Conservation (phyloP, 2,329 filamentous ascomycete genomes). For the Phoma sp. region DNA sequence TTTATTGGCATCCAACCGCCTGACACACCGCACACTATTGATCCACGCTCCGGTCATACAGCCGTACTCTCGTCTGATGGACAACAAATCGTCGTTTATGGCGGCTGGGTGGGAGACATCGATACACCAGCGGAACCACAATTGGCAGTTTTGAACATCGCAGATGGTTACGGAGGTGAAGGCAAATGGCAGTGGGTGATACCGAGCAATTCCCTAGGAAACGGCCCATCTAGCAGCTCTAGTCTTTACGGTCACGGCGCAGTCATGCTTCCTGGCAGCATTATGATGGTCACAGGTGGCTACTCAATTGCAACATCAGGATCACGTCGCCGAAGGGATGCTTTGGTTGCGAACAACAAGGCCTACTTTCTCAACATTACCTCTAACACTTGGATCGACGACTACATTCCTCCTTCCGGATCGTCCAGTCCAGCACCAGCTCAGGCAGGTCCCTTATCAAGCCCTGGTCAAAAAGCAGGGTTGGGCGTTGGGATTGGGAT, state of each 20-base stretch:
- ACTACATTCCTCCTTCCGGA: slow-evolving; percentile 59
- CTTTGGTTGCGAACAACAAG: slow-evolving; percentile 49
- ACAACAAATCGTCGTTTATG: slow-evolving; percentile 75
- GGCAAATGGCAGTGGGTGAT: slow-evolving; percentile 73
- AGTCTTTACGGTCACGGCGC: slow-evolving; percentile 68
- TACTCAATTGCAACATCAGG: slow-evolving; percentile 56
- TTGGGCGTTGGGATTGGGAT: slow-evolving; percentile 53
- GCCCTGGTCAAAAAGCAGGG: slow-evolving; percentile 53
- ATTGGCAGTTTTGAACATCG: slow-evolving; percentile 76
- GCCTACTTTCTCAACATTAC: slow-evolving; percentile 67
- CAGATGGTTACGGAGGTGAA: slow-evolving; percentile 69
- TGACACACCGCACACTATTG: slow-evolving; percentile 58
- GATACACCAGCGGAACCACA: slow-evolving; percentile 79
- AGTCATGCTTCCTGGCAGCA: slow-evolving; percentile 64
- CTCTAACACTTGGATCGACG: slow-evolving; percentile 63
- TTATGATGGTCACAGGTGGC: slow-evolving; percentile 68
- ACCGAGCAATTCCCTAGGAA: slow-evolving; percentile 56
- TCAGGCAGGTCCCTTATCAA: slow-evolving; percentile 47
- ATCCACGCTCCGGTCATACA: slow-evolving; percentile 88
- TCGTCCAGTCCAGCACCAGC: slow-evolving; percentile 17
- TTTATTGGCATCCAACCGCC: slow-evolving; percentile 71
- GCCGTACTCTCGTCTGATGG: slow-evolving; percentile 82
- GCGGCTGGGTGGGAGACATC: slow-evolving; percentile 90
- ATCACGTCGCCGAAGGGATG: slow-evolving; percentile 46
- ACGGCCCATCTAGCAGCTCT: slow-evolving; percentile 49